Percentiles rank a stretch among this genome's conserved stretches.
Evolutionary conservation across 2,329 filamentous ascomycete genomes (phyloP).

Genomic region (Ambrosiella xylebori): DNA sequence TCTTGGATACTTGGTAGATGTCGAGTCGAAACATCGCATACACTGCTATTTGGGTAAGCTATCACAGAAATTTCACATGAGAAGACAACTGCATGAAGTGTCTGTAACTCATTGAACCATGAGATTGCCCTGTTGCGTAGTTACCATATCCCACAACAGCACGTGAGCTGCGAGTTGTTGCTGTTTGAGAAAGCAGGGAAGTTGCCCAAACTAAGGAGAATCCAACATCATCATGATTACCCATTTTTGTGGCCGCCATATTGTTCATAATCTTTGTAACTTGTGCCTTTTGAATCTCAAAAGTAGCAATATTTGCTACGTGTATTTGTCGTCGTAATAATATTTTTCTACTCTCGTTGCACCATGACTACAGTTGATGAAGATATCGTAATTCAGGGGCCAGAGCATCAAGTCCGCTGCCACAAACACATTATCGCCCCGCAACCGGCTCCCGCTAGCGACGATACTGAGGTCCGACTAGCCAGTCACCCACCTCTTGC

Average conservation of each 20-base stretch:
- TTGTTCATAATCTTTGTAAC: too few species aligned
- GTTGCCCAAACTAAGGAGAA: not conserved
- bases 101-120: too few species aligned
- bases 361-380: not conserved
- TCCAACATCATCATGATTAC: not conserved
- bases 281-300: too few species aligned
- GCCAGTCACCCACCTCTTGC: slow-evolving; percentile 52
- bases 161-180: not conserved
- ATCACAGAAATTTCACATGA: too few species aligned
- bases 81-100: too few species aligned
- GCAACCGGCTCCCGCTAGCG: not conserved
- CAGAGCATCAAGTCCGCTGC: slow-evolving; percentile 3
- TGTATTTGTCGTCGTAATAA: not conserved
- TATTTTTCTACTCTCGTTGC: not conserved
- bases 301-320: too few species aligned
- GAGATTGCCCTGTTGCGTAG: not conserved
- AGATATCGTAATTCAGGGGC: slow-evolving; percentile 8
- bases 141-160: not conserved
- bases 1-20: too few species aligned
- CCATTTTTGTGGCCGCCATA: not conserved
- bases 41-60: too few species aligned
- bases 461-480: slow-evolving; percentile 2
- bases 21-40: too few species aligned
- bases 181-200: not conserved
- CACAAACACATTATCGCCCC: slow-evolving; percentile 4